These are phyloP conservation scores for Tremella fuciformis DNA, from an alignment of 768 basidiomycete species.

Conservation along the genomic window DNA sequence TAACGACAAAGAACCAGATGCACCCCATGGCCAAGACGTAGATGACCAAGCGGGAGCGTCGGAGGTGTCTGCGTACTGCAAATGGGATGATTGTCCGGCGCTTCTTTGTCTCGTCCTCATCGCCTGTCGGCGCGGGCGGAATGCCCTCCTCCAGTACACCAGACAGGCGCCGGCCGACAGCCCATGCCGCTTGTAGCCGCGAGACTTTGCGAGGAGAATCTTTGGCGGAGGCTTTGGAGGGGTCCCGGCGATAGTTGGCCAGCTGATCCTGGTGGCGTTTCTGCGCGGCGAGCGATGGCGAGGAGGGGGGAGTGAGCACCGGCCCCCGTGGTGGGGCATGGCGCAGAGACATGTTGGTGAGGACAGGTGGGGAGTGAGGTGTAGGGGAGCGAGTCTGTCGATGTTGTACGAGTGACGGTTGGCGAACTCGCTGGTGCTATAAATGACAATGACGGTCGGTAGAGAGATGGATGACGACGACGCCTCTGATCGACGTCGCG, in stretches of 20 bases:
- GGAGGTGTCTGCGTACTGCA: neutral
- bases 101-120: conserved; percentile 4
- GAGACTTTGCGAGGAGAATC: neutral
- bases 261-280: conserved; percentile 2
- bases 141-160: conserved; percentile 8
- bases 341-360: neutral
- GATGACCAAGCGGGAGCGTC: neutral
- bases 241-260: conserved; percentile 1
- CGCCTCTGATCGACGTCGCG: too few species aligned
- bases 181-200: neutral
- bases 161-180: neutral
- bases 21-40: neutral
- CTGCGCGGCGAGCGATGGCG: neutral
- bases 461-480: too few species aligned
- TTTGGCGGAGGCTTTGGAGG: neutral
- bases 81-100: neutral
- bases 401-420: too few species aligned
- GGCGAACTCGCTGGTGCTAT: too few species aligned
- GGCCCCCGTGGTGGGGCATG: conserved; percentile 1
- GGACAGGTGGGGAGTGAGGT: too few species aligned
- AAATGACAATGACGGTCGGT: too few species aligned
- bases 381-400: too few species aligned
- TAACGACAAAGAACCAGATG: conserved; percentile 1
- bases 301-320: conserved; percentile 7
- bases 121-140: neutral